Percentiles rank a stretch among this genome's conserved stretches.
Conservation (phyloP, 2,329 filamentous ascomycete species). For the Alternaria dauci region DNA sequence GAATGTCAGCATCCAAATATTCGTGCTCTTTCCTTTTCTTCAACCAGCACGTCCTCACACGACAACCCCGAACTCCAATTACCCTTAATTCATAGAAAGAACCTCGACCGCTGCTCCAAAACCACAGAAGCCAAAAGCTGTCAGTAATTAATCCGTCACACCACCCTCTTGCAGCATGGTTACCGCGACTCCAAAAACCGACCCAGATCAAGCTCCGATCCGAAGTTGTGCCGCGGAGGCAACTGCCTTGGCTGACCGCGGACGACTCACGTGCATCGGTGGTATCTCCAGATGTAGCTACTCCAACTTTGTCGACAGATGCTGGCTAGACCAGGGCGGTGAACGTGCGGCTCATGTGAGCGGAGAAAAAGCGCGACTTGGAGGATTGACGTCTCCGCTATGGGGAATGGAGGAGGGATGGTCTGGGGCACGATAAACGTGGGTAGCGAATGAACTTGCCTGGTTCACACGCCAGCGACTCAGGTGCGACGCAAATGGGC, state of each 20-base stretch:
- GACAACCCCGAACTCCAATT: neutral
- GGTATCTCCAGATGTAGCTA: neutral
- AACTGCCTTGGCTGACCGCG: neutral
- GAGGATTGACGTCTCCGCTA: neutral
- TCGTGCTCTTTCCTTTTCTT: neutral
- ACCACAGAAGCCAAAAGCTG: neutral
- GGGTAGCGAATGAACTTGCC: neutral
- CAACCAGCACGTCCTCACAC: neutral
- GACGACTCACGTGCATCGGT: neutral
- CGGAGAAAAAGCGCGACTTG: neutral
- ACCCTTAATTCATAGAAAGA: neutral
- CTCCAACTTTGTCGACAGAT: neutral
- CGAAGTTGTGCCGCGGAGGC: neutral
- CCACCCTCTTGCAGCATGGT: neutral
- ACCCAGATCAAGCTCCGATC: neutral
- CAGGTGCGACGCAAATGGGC: neutral
- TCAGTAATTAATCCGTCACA: neutral
- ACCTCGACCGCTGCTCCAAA: neutral
- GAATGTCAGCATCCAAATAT: neutral
- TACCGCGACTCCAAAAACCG: neutral
- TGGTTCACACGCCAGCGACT: neutral
- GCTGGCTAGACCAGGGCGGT: neutral
- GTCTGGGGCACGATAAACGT: neutral
- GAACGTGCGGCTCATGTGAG: conserved; percentile 1
- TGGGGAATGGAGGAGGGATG: neutral